Evolutionary conservation across 352 stramenopile genomes (phyloP).

Genomic region (Thalassiosira hispida): DNA sequence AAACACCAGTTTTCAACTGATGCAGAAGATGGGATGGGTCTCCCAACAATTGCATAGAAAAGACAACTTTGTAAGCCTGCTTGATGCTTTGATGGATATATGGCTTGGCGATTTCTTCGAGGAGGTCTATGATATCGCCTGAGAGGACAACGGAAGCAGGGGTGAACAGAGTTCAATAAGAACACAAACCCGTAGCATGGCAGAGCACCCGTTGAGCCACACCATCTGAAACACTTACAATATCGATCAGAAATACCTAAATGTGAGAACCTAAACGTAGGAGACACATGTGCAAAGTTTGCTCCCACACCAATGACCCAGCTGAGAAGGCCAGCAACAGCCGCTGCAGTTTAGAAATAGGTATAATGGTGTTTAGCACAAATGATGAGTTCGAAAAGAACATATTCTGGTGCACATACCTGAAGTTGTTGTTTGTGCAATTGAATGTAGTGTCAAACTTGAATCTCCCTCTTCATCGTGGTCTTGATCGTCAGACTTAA

Average conservation of each 20-base stretch:
- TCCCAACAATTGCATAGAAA: slow-evolving; percentile 65
- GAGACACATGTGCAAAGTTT: slow-evolving; percentile 73
- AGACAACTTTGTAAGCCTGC: slow-evolving; percentile 69
- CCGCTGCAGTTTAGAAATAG: background rate
- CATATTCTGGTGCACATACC: background rate
- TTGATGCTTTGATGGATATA: slow-evolving; percentile 59
- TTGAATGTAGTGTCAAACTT: slow-evolving; percentile 52
- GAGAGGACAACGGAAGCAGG: too few relatives aligned
- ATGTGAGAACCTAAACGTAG: slow-evolving; percentile 54
- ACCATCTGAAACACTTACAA: too few relatives aligned
- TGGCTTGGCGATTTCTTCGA: slow-evolving; percentile 48
- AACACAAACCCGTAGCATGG: too few relatives aligned
- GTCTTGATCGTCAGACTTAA: slow-evolving; percentile 57
- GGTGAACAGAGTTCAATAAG: too few relatives aligned
- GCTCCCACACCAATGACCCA: slow-evolving; percentile 62
- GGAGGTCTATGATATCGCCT: slow-evolving; percentile 59
- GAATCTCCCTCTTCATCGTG: slow-evolving; percentile 23
- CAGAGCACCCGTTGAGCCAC: too few relatives aligned
- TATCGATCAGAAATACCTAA: slow-evolving; percentile 52
- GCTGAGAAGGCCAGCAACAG: background rate
- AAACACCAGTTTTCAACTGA: slow-evolving; percentile 59
- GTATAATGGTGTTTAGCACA: background rate
- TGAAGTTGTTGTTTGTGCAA: slow-evolving; percentile 56
- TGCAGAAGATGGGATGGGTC: slow-evolving; percentile 57
- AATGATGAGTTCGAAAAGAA: background rate